Base-by-base conservation (phyloP, 2,329 filamentous ascomycete species). In the Fusarium dimerum region DNA sequence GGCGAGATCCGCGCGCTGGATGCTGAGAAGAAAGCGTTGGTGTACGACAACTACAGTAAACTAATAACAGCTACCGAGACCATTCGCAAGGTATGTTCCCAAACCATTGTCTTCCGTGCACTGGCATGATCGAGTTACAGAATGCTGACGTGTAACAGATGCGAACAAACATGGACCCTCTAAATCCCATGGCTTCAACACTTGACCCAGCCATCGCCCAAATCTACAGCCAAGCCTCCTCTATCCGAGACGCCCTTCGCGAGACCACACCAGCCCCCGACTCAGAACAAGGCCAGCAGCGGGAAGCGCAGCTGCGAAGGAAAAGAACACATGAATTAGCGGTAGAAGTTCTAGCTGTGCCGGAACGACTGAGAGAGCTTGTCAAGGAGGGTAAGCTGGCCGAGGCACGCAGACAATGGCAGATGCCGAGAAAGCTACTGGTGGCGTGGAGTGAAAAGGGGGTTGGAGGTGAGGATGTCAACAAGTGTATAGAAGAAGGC, bases 41-140 rank as follows among this genome's bases (percentile, higher is more conserved):
- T 99, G 5, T 99, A 99, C 71, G 93, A 99, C 71, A 99, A 99
- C 69, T 99, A 97, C 72, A 94, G 89, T 62, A 97, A 97, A 74
- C 76, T 99, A 61, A 97, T 99, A 61, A 84, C 88, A n/a, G 94
- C 94, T 1, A 97, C 95, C 11, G 93, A 96, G 72, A 97, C 93
- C 3, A 99, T 99, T 66, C 83, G 89, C 45, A 91, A 90, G 75
- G 83, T 84, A 62, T 9, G 45, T 16, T n/a, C 8, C 11, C 20
- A 26, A 26, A 5, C 7, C 20, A 26, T 26, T 26, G 20, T 26
- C 20, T 26, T 26, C 20, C 7, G 20, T 26, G 7, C 20, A 26
- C 20, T 7, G 7, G 7, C 20, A 26, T 26, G 20, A 7, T 4
- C 20, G 20, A 26, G 20, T 26, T 4, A 7, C 20, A 26, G n/a